A percentile compares a stretch with the other conserved stretches of the same genome.
phyloP scores from a whole-genome alignment of 2,329 filamentous ascomycete species.

The Orbilia blumenaviensis region DNA sequence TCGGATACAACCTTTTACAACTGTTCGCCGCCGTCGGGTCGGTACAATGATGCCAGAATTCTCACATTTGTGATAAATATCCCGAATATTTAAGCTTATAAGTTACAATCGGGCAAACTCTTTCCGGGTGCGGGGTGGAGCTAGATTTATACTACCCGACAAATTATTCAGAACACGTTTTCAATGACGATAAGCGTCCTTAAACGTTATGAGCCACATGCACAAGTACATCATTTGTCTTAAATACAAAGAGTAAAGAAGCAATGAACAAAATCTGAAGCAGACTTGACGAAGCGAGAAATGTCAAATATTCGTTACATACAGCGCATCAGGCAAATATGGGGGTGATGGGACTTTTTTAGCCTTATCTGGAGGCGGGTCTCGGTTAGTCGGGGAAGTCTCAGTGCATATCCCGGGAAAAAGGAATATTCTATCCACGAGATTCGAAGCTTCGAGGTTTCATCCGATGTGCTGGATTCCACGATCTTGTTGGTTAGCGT shows the following conservation, averaged over 20 bases:
- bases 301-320: neutral
- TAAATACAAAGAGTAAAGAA: neutral
- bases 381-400: slow-evolving; percentile 8
- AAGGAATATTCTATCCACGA: neutral
- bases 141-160: too few species aligned
- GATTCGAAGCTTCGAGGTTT: slow-evolving; percentile 8
- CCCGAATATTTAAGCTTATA: neutral
- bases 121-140: neutral
- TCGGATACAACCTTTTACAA: neutral
- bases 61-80: slow-evolving; percentile 23
- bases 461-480: neutral
- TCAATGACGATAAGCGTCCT: neutral
- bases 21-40: neutral
- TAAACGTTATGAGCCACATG: neutral
- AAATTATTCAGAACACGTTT: neutral
- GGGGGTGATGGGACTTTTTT: neutral
- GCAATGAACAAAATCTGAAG: neutral
- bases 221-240: slow-evolving; percentile 29
- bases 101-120: neutral
- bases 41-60: neutral
- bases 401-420: neutral
- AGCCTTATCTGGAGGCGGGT: neutral
- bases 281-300: neutral
- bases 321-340: neutral
- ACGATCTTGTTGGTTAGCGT: neutral